Conservation (phyloP, 1,284 basidiomycete species). For the Termitomyces sp. region DNA sequence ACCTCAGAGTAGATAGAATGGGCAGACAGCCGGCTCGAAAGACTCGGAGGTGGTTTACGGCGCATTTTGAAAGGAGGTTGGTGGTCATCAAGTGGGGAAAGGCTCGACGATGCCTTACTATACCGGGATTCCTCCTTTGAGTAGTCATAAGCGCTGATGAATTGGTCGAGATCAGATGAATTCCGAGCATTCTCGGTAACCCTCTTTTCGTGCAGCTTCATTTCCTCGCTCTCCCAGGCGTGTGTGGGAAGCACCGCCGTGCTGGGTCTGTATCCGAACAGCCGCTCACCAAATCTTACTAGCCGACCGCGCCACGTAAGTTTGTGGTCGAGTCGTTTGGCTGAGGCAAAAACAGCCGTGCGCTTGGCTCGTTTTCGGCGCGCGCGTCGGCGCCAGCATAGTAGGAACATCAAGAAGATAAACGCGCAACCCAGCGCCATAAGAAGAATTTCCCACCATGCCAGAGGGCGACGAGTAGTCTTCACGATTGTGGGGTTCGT, state of each 20-base stretch:
- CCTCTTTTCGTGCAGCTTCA: constrained; percentile 25
- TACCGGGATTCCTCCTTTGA: constrained; percentile 30
- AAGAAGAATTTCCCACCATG: constrained; percentile 79
- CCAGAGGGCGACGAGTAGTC: constrained; percentile 35
- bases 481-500: constrained; percentile 37
- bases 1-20: constrained; percentile 64
- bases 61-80: constrained; percentile 15
- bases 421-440: constrained; percentile 77
- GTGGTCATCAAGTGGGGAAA: constrained; percentile 32
- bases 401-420: constrained; percentile 62
- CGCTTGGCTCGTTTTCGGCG: constrained; percentile 60
- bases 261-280: constrained; percentile 47
- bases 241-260: constrained; percentile 20
- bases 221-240: constrained; percentile 10
- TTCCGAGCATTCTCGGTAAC: constrained; percentile 48
- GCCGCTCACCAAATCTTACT: constrained; percentile 47
- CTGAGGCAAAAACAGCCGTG: constrained; percentile 60
- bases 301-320: constrained; percentile 52
- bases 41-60: constrained; percentile 22
- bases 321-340: constrained; percentile 47
- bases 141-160: constrained; percentile 50
- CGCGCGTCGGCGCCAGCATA: constrained; percentile 64
- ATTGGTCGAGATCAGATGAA: constrained; percentile 40
- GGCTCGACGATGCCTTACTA: constrained; percentile 35
- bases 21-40: constrained; percentile 35